Conservation (phyloP, 371 early-diverging fungal genomes). For the Chytridium lagenaria region DNA sequence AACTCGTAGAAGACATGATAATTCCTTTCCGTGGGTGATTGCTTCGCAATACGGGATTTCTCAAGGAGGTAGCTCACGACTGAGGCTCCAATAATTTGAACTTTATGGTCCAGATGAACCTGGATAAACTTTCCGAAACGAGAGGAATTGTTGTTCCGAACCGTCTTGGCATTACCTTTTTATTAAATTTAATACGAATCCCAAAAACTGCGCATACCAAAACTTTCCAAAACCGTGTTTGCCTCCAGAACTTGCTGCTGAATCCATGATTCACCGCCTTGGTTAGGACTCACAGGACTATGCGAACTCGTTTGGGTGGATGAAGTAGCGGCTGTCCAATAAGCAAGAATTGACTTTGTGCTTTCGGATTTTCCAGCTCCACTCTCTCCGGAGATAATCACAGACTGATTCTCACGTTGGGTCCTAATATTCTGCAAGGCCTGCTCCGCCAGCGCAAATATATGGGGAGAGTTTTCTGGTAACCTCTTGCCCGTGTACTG, state of each 20-base stretch:
- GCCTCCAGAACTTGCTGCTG: conserved; percentile 63
- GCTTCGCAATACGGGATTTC: conserved; percentile 62
- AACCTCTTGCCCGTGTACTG: conserved; percentile 52
- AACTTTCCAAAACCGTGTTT: conserved; percentile 71
- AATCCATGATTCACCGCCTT: conserved; percentile 53
- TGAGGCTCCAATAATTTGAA: conserved; percentile 57
- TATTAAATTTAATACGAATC: neutral
- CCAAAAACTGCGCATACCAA: conserved; percentile 58
- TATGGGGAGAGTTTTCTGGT: conserved; percentile 65
- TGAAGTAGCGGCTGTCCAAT: conserved; percentile 51
- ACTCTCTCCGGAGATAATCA: conserved; percentile 73
- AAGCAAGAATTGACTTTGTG: conserved; percentile 55
- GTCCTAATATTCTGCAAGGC: conserved; percentile 58
- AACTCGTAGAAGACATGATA: conserved; percentile 72
- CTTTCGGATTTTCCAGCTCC: conserved; percentile 64
- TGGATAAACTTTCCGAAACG: conserved; percentile 71
- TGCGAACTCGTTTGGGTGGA: neutral
- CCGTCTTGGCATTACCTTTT: conserved; percentile 69
- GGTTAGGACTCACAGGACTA: conserved; percentile 18
- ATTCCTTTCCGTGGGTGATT: conserved; percentile 54
- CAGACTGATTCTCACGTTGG: conserved; percentile 60
- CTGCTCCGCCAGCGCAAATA: conserved; percentile 66
- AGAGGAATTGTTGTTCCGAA: conserved; percentile 66
- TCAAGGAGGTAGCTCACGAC: conserved; percentile 68
- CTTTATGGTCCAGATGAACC: conserved; percentile 56